These are phyloP conservation scores for Phytophthora tubulina DNA, from an alignment of 352 stramenopile species.

Conservation along the genomic window DNA sequence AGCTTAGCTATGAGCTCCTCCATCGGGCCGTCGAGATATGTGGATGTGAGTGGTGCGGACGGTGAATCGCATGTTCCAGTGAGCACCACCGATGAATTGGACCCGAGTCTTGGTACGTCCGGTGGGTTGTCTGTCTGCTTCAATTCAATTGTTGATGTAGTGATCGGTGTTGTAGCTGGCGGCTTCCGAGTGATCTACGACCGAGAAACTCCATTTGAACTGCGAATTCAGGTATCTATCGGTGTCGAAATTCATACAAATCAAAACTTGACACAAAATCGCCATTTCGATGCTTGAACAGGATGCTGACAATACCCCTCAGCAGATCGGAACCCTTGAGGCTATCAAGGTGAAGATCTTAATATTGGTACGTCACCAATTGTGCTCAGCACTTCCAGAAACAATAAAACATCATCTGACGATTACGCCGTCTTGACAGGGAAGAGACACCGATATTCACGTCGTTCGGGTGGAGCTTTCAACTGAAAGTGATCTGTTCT, in stretches of 20 bases:
- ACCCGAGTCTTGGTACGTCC: slow-evolving; percentile 76
- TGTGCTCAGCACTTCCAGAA: too few relatives aligned
- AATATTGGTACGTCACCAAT: slow-evolving; percentile 64
- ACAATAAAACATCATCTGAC: background rate
- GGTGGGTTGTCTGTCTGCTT: background rate
- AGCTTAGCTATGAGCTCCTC: slow-evolving; percentile 51
- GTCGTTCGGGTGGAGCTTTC: slow-evolving; percentile 92
- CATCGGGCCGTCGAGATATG: slow-evolving; percentile 51
- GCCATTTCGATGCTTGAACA: slow-evolving; percentile 14
- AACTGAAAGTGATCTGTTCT: slow-evolving; percentile 95
- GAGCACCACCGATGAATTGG: slow-evolving; percentile 68
- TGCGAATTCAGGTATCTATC: slow-evolving; percentile 83
- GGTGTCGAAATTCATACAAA: background rate
- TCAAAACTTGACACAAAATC: background rate
- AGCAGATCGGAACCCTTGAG: slow-evolving; percentile 93
- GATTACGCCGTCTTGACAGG: slow-evolving; percentile 41
- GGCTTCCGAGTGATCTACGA: slow-evolving; percentile 93
- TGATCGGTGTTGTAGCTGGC: slow-evolving; percentile 47
- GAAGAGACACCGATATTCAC: slow-evolving; percentile 86
- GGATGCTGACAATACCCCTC: slow-evolving; percentile 85
- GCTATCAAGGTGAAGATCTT: slow-evolving; percentile 96
- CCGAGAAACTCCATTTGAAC: slow-evolving; percentile 91
- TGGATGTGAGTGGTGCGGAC: slow-evolving; percentile 35
- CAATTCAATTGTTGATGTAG: background rate
- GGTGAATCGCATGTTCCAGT: slow-evolving; percentile 61